Conservation (phyloP, 345 rosid genomes). For the Pistacia vera region DNA sequence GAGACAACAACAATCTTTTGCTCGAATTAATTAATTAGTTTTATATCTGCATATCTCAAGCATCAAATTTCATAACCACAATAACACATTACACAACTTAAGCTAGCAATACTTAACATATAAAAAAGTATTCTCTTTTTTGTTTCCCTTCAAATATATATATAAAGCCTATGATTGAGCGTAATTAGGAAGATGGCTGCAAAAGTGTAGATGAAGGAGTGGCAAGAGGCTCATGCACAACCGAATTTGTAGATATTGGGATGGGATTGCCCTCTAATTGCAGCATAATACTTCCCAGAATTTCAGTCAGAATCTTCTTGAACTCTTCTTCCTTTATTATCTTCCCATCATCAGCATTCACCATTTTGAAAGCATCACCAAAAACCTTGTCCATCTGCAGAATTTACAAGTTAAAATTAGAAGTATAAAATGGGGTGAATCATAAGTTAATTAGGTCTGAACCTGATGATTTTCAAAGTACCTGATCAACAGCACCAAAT, state of each 20-base stretch:
- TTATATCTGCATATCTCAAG: background rate
- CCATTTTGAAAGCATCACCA: conserved; percentile 54
- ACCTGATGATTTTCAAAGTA: background rate
- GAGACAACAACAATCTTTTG: background rate
- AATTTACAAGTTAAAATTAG: background rate
- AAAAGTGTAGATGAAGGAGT: conserved; percentile 51
- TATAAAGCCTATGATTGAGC: background rate
- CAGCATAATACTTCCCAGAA: conserved; percentile 82
- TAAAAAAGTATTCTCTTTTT: background rate
- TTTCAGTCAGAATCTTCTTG: conserved; percentile 66
- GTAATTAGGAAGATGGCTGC: conserved; percentile 36
- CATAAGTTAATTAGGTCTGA: no score
- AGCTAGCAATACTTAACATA: background rate
- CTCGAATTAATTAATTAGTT: no score
- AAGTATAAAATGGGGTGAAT: no score
- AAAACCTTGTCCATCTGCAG: conserved; percentile 71
- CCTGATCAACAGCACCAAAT: conserved; percentile 79
- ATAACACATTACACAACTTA: conserved; percentile 9
- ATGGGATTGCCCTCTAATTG: conserved; percentile 78
- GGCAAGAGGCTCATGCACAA: conserved; percentile 89
- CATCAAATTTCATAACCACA: conserved; percentile 2
- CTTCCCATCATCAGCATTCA: conserved; percentile 75
- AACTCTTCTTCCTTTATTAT: conserved; percentile 82
- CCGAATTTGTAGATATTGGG: conserved; percentile 72
- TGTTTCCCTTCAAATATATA: background rate